Base-by-base conservation (phyloP, 345 rosid species). In the Citrus trifoliata region DNA sequence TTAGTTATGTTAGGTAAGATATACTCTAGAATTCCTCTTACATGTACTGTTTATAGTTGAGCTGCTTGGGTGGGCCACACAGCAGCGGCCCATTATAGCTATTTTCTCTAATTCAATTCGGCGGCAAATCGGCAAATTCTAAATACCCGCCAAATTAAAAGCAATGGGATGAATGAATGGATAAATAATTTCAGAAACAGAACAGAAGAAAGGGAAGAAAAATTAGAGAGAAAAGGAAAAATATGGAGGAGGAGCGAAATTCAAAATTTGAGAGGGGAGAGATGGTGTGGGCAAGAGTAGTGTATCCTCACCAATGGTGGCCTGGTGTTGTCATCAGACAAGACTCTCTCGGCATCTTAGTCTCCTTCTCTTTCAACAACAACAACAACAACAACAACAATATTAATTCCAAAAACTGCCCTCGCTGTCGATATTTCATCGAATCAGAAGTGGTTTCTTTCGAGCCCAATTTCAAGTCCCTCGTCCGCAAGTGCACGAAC, bases 211-310 rank as follows among this genome's bases (percentile, higher is more conserved):
- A 6, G 40, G 14, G 46, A 21, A 35, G 58, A 53, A 53, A 53
- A 53, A 18, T 16, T 18, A 18, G 22, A 1, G 58, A 53, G 22
- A 18, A 18, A 53, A 53, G 22, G 22, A 53, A 9, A 2, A 42
- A 71, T 35, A 35, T 71, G 74, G 71, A 46, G 46, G 62, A 46
- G 18, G 14, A 46, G 51, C 51, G 18, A 46, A 3, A 46, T 46
- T 46, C 8, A 46, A 35, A 32, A 33, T 67, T 66, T 14, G 35
- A 24, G 32, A 38, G 69, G 58, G 85, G 82, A 55, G 77, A 75
- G 0, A 24, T 75, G 1, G 76, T 82, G 63, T 82, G 84, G 85
- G 85, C 79, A 70, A 82, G 82, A 78, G 79, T 74, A 21, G 19
- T 40, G 2, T 78, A 37, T 66, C 85, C 85, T 9, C 28, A 8